Percentiles rank a stretch among this genome's conserved stretches.
Conservation (phyloP, 202 grass and related monocot genomes). For the Cymbopogon flexuosus region DNA sequence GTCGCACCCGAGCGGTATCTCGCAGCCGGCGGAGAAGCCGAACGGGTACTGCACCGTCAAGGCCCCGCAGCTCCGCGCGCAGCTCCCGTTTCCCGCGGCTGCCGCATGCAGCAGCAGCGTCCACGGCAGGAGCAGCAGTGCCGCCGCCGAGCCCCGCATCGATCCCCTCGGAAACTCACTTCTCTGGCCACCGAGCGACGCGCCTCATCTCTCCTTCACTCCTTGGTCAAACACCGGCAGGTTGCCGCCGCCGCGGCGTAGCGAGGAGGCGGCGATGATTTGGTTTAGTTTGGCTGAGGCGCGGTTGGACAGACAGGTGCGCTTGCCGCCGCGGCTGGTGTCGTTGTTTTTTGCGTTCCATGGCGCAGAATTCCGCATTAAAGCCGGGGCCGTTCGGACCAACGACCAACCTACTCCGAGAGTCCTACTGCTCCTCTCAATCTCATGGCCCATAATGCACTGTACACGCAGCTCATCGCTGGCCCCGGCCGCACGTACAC, state of each 20-base stretch:
- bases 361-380: slow-evolving; percentile 38
- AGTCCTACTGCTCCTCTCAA: background rate
- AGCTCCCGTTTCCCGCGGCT: slow-evolving; percentile 6
- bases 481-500: slow-evolving; percentile 18
- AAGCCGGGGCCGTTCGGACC: slow-evolving; percentile 28
- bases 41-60: slow-evolving; percentile 49
- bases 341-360: background rate
- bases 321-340: background rate
- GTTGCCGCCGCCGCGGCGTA: background rate
- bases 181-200: background rate
- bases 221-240: background rate
- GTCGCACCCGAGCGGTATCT: slow-evolving; percentile 32
- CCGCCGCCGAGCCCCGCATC: background rate
- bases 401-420: slow-evolving; percentile 32
- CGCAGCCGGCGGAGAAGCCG: slow-evolving; percentile 62
- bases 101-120: background rate
- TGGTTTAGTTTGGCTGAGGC: background rate
- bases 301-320: slow-evolving; percentile 4
- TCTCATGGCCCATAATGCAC: slow-evolving; percentile 21
- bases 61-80: slow-evolving; percentile 32
- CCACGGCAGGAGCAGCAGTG: background rate
- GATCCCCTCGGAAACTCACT: background rate
- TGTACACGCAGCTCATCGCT: slow-evolving; percentile 12
- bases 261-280: background rate
- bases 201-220: background rate